Conservation (phyloP, 1,284 basidiomycete species). For the Austroboletus rostrupii region DNA sequence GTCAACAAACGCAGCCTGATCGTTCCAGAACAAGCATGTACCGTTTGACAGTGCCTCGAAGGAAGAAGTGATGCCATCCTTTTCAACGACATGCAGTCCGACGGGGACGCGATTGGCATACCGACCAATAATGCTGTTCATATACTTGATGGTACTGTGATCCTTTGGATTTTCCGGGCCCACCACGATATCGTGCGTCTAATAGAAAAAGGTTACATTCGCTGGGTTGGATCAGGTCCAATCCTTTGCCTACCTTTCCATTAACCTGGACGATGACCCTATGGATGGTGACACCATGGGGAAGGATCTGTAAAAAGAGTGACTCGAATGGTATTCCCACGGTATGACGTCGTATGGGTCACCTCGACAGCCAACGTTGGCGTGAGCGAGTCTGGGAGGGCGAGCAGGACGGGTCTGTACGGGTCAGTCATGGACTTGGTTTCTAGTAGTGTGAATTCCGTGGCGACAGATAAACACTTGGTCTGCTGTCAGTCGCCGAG, state of each 20-base stretch:
- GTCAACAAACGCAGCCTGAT: not conserved
- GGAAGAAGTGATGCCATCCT: slow-evolving; percentile 47
- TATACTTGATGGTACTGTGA: slow-evolving; percentile 61
- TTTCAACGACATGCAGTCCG: slow-evolving; percentile 48
- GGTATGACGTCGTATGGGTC: slow-evolving; percentile 8
- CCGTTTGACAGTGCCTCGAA: slow-evolving; percentile 53
- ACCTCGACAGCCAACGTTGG: slow-evolving; percentile 59
- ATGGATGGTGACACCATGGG: slow-evolving; percentile 64
- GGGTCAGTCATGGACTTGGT: slow-evolving; percentile 35
- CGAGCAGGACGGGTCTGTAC: slow-evolving; percentile 50
- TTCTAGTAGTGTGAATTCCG: not conserved
- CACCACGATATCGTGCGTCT: slow-evolving; percentile 73
- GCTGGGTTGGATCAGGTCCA: no score
- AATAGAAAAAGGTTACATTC: not conserved
- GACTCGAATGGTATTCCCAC: not conserved
- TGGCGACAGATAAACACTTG: not conserved
- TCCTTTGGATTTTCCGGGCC: slow-evolving; percentile 62
- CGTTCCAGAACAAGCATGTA: slow-evolving; percentile 23
- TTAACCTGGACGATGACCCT: slow-evolving; percentile 60
- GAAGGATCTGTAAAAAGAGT: slow-evolving; percentile 47
- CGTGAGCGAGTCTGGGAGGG: slow-evolving; percentile 47
- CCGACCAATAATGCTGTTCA: slow-evolving; percentile 67
- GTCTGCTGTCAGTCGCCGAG: not conserved
- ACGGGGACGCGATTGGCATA: slow-evolving; percentile 70
- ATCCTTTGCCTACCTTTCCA: slow-evolving; percentile 47